Percentiles rank a stretch among this genome's conserved stretches.
phyloP scores from a whole-genome alignment of 140 eudicot genomes.

The Senecio squalidus region DNA sequence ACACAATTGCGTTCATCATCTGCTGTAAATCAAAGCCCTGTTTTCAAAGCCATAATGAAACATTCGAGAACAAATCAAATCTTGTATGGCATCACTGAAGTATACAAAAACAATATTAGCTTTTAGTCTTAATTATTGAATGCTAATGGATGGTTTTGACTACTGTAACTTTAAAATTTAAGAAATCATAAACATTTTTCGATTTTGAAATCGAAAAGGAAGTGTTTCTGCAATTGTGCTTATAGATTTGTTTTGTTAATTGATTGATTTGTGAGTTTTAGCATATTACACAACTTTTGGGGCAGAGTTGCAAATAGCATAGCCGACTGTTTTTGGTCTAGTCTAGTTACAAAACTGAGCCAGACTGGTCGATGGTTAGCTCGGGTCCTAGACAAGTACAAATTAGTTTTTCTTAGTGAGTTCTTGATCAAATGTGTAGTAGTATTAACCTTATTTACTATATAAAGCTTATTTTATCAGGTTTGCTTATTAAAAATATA shows the following conservation, averaged over 20 bases:
- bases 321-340: neutral
- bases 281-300: neutral
- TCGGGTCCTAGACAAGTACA: neutral
- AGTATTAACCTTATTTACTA: too few relatives aligned
- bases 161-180: neutral
- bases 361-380: neutral
- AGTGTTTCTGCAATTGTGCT: neutral
- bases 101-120: neutral
- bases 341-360: neutral
- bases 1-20: neutral
- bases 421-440: too few relatives aligned
- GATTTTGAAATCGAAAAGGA: neutral
- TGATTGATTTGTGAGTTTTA: neutral
- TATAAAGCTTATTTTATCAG: too few relatives aligned
- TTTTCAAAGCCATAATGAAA: neutral
- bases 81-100: constrained; percentile 2
- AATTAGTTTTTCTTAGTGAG: too few relatives aligned
- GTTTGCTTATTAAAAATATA: too few relatives aligned
- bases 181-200: neutral
- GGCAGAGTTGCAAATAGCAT: neutral
- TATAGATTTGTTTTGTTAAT: neutral
- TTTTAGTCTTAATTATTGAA: too few relatives aligned
- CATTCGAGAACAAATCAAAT: constrained; percentile 14
- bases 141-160: too few relatives aligned
- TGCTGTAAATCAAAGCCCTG: neutral